Evolutionary conservation across 2,329 filamentous ascomycete species (phyloP).

Genomic region (Diaporthe australafricana): DNA sequence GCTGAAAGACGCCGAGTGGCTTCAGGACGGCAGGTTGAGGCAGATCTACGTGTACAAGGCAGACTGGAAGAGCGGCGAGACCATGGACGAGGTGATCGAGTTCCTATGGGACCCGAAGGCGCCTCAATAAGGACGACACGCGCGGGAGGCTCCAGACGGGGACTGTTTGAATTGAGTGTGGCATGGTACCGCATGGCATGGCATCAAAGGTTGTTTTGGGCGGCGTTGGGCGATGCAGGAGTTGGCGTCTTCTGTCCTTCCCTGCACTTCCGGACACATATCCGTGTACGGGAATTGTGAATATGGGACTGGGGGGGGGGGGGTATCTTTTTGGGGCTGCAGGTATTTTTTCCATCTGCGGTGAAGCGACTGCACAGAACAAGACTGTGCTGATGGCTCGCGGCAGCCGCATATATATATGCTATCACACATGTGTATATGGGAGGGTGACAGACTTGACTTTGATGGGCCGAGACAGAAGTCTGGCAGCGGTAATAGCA

Average conservation of each 20-base stretch:
- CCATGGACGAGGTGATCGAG: constrained; percentile 60
- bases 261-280: background rate
- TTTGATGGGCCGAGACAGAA: background rate
- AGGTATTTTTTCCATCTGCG: background rate
- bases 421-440: constrained; percentile 20
- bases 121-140: background rate
- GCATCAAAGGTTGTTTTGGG: background rate
- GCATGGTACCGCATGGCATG: constrained; percentile 13
- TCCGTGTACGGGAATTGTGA: background rate
- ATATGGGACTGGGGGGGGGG: background rate
- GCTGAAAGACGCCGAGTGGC: constrained; percentile 56
- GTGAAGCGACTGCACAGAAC: background rate
- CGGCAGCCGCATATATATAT: background rate
- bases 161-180: background rate
- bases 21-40: constrained; percentile 55
- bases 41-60: constrained; percentile 66
- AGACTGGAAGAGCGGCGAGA: constrained; percentile 50
- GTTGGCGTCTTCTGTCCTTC: constrained; percentile 6
- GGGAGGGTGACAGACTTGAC: background rate
- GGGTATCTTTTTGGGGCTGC: background rate
- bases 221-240: constrained; percentile 16
- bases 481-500: constrained; percentile 10
- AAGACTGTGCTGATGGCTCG: background rate
- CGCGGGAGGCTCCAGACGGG: background rate
- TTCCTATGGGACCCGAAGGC: constrained; percentile 54